phyloP scores from a whole-genome alignment of 1,284 basidiomycete genomes.

The Papiliotrema fonsecae region DNA sequence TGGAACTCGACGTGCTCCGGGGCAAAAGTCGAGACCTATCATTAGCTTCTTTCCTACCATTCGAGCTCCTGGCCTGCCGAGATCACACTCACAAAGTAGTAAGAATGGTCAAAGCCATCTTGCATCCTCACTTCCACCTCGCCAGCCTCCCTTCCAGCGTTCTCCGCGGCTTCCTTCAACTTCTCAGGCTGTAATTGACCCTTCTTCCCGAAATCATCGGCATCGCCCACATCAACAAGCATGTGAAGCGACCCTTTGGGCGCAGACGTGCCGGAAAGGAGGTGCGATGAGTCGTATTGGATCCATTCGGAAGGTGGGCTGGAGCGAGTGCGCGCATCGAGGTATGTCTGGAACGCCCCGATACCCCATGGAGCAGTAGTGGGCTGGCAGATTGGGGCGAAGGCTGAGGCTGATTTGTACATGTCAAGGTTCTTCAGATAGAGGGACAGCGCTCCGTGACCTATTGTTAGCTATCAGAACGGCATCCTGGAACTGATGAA shows the following conservation, averaged over 20 bases:
- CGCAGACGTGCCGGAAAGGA: conserved; percentile 57
- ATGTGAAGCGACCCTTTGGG: conserved; percentile 66
- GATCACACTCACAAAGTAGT: conserved; percentile 71
- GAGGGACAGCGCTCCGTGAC: conserved; percentile 87
- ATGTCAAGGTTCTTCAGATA: conserved; percentile 69
- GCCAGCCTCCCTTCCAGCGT: conserved; percentile 66
- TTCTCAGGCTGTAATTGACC: conserved; percentile 85
- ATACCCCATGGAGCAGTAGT: conserved; percentile 71
- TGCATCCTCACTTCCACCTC: conserved; percentile 76
- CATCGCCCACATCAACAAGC: conserved; percentile 79
- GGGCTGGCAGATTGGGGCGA: conserved; percentile 67
- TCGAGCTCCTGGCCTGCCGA: neutral
- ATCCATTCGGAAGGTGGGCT: conserved; percentile 53
- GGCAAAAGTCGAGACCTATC: conserved; percentile 63
- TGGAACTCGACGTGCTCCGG: conserved; percentile 53
- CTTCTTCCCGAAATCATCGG: conserved; percentile 79
- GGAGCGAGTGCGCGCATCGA: conserved; percentile 44
- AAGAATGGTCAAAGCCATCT: conserved; percentile 85
- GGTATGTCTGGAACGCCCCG: conserved; percentile 88
- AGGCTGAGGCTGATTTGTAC: conserved; percentile 88
- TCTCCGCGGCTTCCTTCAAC: conserved; percentile 70
- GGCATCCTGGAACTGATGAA: too few relatives aligned
- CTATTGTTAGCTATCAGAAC: conserved; percentile 13
- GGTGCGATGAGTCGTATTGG: conserved; percentile 76
- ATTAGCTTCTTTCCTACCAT: conserved; percentile 1